Evolutionary conservation across 495 filamentous ascomycete species (phyloP), one percentile per base, ranked within the genome.

Genomic region (Penicillium turbatum): DNA sequence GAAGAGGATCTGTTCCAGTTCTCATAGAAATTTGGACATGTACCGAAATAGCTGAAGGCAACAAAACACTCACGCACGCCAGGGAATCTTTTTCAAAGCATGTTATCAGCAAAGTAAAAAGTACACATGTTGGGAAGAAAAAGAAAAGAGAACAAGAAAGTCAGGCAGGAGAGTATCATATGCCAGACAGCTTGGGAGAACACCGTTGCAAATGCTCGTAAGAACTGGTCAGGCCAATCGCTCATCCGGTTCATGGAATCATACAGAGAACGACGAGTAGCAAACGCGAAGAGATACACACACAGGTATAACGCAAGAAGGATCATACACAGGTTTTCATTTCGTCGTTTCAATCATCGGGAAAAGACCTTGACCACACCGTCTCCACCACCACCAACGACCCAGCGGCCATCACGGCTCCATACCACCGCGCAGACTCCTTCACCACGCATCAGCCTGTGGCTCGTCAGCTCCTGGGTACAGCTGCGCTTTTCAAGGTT

Each of bases 361-460:
- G 87, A 85, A 78, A 96, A 96, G 50, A 97, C 93, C 76, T 97
- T 98, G 39, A 95, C 93, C 16, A 95, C 85, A 2, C 93, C 95
- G 67, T 98, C 93, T n/a, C 93, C 93, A 16, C 93, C 93, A 9
- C 85, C 95, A 56, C 88, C 90, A 53, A 98, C 90, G 34, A 97
- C 92, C 87, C 90, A 92, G 53, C 88, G 79, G 32, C 92, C 92
- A 60, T 98, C 93, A 57, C 88, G 84, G 64, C 88, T 93, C 93
- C 95, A 98, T 16, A 90, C 86, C 10, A 96, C 93, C 13, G 83
- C 76, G 72, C 90, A 96, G 26, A 97, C 90, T 21, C 93, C 93
- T 66, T 98, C 93, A 10, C 90, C 93, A 47, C 92, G 82, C 91
- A 97, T 95, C 49, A 88, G 73, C 27, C 93, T 80, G 66, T 97